Percentiles rank a stretch among this genome's conserved stretches.
Conservation (phyloP, 352 stramenopile species). For the Globisporangium barbulae region DNA sequence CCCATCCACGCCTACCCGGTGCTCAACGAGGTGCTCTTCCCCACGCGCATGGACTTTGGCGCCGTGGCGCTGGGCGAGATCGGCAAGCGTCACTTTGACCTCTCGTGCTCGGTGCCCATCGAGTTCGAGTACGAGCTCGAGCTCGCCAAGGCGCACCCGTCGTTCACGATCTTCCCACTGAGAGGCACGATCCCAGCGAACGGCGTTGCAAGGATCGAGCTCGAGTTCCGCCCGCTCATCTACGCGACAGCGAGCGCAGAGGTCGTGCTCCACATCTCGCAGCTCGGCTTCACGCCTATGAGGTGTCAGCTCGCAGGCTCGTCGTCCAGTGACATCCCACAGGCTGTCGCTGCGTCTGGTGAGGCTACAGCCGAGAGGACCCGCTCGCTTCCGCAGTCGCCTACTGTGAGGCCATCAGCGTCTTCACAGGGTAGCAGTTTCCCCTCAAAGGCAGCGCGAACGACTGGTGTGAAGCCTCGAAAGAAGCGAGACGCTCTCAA, state of each 20-base stretch:
- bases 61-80: conserved; percentile 47
- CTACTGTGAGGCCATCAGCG: neutral
- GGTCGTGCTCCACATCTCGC: conserved; percentile 69
- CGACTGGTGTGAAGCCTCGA: conserved; percentile 7
- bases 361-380: neutral
- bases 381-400: neutral
- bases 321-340: conserved; percentile 32
- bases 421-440: neutral
- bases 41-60: conserved; percentile 81
- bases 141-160: conserved; percentile 57
- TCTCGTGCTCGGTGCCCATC: conserved; percentile 80
- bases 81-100: conserved; percentile 34
- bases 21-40: conserved; percentile 75
- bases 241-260: conserved; percentile 66
- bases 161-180: conserved; percentile 77
- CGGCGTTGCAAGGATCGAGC: conserved; percentile 54
- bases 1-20: conserved; percentile 88
- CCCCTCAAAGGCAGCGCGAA: neutral
- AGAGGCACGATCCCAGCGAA: conserved; percentile 67
- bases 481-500: conserved; percentile 7
- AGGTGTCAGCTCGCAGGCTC: conserved; percentile 63
- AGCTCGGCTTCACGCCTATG: conserved; percentile 70
- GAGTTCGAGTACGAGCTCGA: conserved; percentile 86
- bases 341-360: neutral
- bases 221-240: conserved; percentile 69